A percentile compares a stretch with the other conserved stretches of the same genome.
phyloP scores from a whole-genome alignment of 1,139 yeast genomes.

The Suhomyces chickasaworum region DNA sequence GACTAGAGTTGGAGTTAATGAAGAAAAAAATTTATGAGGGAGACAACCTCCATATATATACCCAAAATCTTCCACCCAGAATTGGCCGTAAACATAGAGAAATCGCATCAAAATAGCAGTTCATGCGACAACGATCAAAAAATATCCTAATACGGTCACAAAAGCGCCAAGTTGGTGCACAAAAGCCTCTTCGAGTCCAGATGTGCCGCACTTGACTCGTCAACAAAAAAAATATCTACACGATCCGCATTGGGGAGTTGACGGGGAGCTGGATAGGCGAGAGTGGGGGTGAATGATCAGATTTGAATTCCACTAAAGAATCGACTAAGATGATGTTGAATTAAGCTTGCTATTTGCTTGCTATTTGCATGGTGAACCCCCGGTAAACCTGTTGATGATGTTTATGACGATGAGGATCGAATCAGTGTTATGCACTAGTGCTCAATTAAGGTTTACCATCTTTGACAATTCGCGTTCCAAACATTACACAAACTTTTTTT shows the following conservation, averaged over 20 bases:
- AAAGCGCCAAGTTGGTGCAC: conserved; percentile 2
- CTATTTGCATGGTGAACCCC: no score
- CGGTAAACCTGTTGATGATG: no score
- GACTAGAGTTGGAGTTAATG: conserved; percentile 31
- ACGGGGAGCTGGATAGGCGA: neutral
- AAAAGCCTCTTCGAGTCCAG: conserved; percentile 2
- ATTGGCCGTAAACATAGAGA: conserved; percentile 3
- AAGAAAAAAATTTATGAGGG: conserved; percentile 12
- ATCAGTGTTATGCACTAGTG: no score
- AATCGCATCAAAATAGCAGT: conserved; percentile 7
- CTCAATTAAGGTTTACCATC: neutral
- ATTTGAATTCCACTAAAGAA: neutral
- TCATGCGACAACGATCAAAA: conserved; percentile 3
- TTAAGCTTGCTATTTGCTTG: no score
- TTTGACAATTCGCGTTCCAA: conserved; percentile 5
- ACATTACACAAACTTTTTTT: conserved; percentile 5
- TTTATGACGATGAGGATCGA: no score
- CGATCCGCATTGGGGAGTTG: conserved; percentile 1
- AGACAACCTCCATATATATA: conserved; percentile 8
- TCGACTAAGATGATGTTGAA: no score
- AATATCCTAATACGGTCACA: conserved; percentile 8
- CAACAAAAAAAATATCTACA: conserved; percentile 10
- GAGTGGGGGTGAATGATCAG: neutral
- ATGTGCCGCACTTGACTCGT: conserved; percentile 6
- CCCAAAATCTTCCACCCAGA: neutral